Percentiles rank a stretch among this genome's conserved stretches.
phyloP scores from a whole-genome alignment of 495 filamentous ascomycete genomes.

The Lasiosphaeria hispida region DNA sequence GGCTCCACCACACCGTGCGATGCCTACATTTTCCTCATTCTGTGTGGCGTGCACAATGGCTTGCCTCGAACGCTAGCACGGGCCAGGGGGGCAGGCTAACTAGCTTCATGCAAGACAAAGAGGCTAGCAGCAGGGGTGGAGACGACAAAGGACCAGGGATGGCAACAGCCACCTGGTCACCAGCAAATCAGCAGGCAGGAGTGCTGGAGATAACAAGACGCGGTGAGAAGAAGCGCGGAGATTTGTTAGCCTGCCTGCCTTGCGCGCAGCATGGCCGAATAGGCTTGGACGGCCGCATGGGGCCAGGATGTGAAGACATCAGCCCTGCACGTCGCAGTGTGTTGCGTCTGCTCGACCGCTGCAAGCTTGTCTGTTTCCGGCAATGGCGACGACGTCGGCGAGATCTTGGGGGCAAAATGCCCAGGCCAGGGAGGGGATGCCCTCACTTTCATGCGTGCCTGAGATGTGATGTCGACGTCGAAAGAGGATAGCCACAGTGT shows the following conservation, averaged over 20 bases:
- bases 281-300: background rate
- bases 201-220: slow-evolving; percentile 17
- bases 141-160: background rate
- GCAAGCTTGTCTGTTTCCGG: slow-evolving; percentile 3
- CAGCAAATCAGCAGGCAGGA: slow-evolving; percentile 5
- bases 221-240: slow-evolving; percentile 16
- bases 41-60: slow-evolving; percentile 14
- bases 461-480: background rate
- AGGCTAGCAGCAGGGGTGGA: slow-evolving; percentile 7
- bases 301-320: slow-evolving; percentile 1
- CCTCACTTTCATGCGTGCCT: background rate
- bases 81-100: slow-evolving; percentile 15
- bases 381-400: no score
- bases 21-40: slow-evolving; percentile 1
- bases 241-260: slow-evolving; percentile 4
- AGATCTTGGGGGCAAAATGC: no score
- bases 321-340: background rate
- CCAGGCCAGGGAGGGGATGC: no score
- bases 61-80: slow-evolving; percentile 9
- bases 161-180: background rate
- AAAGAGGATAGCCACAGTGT: slow-evolving; percentile 8
- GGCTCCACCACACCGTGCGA: background rate
- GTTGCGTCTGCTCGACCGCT: background rate
- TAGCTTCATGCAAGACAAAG: slow-evolving; percentile 16
- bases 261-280: no score